Percentiles rank a stretch among this genome's conserved stretches.
These are phyloP conservation scores for Trametes punicea DNA, from an alignment of 768 basidiomycete species.

Conservation along the genomic window DNA sequence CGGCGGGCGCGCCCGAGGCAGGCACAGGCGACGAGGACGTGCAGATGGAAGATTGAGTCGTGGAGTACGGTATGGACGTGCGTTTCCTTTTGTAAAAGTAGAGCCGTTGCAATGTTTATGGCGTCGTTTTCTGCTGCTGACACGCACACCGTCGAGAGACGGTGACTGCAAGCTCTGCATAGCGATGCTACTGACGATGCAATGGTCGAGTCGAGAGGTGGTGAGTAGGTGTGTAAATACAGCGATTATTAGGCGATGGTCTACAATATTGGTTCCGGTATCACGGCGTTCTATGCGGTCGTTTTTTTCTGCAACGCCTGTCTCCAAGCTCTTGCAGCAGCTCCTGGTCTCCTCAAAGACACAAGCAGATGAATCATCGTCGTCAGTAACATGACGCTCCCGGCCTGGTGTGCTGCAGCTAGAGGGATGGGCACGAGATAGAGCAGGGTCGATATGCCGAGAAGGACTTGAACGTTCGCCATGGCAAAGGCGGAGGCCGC, in stretches of 20 bases:
- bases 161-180: background rate
- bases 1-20: constrained; percentile 54
- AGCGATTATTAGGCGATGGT: constrained; percentile 10
- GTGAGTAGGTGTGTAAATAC: constrained; percentile 5
- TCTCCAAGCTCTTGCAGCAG: constrained; percentile 62
- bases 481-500: constrained; percentile 65
- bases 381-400: constrained; percentile 84
- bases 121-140: background rate
- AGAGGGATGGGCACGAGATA: constrained; percentile 92
- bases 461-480: constrained; percentile 78
- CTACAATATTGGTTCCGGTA: background rate
- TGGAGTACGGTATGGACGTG: constrained; percentile 2
- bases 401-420: constrained; percentile 93
- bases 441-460: constrained; percentile 78
- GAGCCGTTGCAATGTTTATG: constrained; percentile 7
- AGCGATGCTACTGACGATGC: background rate
- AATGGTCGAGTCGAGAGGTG: constrained; percentile 1
- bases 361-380: constrained; percentile 76
- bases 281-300: background rate
- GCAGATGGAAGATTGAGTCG: constrained; percentile 67
- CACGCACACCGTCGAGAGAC: background rate
- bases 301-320: constrained; percentile 27
- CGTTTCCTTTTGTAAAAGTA: constrained; percentile 18
- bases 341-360: constrained; percentile 65
- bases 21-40: constrained; percentile 68